Conservation (phyloP, 2,329 filamentous ascomycete species). For the Aspergillaceae sp. region DNA sequence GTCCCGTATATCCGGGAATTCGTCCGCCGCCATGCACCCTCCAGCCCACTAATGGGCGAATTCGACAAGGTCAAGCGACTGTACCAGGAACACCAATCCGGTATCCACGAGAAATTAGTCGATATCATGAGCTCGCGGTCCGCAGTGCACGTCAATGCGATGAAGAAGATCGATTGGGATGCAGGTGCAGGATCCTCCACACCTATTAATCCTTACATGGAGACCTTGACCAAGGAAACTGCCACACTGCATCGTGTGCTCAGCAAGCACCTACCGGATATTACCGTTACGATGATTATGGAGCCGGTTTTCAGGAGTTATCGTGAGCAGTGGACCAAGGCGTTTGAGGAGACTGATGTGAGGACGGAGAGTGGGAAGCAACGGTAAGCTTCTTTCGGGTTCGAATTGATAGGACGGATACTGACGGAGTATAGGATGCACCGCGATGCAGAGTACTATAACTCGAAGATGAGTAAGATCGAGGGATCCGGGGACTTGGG, state of each 20-base stretch:
- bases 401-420: neutral
- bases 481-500: slow-evolving; percentile 71
- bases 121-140: slow-evolving; percentile 84
- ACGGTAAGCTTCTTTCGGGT: slow-evolving; percentile 47
- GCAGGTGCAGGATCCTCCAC: slow-evolving; percentile 35
- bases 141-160: slow-evolving; percentile 61
- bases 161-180: slow-evolving; percentile 71
- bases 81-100: slow-evolving; percentile 81
- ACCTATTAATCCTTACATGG: slow-evolving; percentile 65
- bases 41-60: slow-evolving; percentile 59
- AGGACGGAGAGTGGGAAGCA: slow-evolving; percentile 60
- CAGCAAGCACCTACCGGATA: slow-evolving; percentile 69
- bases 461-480: slow-evolving; percentile 62
- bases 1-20: slow-evolving; percentile 90
- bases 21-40: slow-evolving; percentile 62
- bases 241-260: slow-evolving; percentile 75
- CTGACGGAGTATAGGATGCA: slow-evolving; percentile 52
- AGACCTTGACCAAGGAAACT: slow-evolving; percentile 78
- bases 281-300: slow-evolving; percentile 75
- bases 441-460: slow-evolving; percentile 65
- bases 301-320: slow-evolving; percentile 74
- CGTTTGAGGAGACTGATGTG: slow-evolving; percentile 57
- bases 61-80: slow-evolving; percentile 81
- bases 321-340: slow-evolving; percentile 65
- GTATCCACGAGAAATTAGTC: slow-evolving; percentile 84